Evolutionary conservation across 805 yeast genomes (phyloP), one percentile per base, ranked within the genome.

Genomic region (Starmerella roubikii): DNA sequence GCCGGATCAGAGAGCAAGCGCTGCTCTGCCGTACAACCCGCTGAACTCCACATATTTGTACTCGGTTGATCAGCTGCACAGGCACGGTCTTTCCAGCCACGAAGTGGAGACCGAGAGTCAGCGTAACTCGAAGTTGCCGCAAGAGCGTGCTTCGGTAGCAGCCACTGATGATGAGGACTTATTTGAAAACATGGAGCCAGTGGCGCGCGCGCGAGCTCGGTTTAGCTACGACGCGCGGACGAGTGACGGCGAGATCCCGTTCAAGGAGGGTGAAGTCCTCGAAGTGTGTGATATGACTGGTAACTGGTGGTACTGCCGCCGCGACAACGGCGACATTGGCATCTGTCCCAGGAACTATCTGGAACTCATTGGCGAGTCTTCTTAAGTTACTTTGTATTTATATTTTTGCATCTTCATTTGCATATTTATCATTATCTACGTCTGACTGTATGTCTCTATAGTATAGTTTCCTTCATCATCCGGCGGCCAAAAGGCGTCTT

Each of bases 301-400:
- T 33, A 77, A 93, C 62, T 88, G 98, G 98, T 88, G 97, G 97
- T 94, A 85, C 62, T 96, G 94, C 30, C 74, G 80, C 58, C 73
- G 86, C 54, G 68, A 78, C 8, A 79, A 74, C 50, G 98, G 98
- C 25, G 91, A 85, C 57, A 80, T 84, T 32, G 98, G 97, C 49
- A 88, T 88, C 53, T 85, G 94, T 59, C 97, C 98, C 36, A 78
- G 93, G 52, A 91, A 88, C 60, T 88, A 88, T 55, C 86, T 88
- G 34, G 82, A 82, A 59, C 65, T 85, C 4, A 19, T 42, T n/a
- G 40, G 35, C 23, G 38, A 37, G 15, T 34, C 37, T 22, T 22
- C 24, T 22, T 22, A 7, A 8, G 7, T 22, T 10, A 8, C 10
- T 12, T 22, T 22, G 9, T 32, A 32, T 32, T 22, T 28, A 28